Evolutionary conservation across 1,284 basidiomycete species (phyloP), one percentile per base, ranked within the genome.

Genomic region (Naganishia cerealis): DNA sequence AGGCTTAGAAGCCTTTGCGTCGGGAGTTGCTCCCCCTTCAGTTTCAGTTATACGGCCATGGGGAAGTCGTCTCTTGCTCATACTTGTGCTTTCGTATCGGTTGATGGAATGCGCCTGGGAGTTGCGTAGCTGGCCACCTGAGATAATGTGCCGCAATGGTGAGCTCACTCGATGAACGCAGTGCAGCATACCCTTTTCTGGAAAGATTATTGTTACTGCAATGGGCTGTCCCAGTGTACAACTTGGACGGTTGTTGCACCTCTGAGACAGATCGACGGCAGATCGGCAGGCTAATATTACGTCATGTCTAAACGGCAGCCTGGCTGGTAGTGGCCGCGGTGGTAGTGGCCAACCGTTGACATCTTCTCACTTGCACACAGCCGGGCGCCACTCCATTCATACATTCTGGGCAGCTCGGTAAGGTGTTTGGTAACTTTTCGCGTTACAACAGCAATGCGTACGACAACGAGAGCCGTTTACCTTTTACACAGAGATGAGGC

Each of bases 181-280:
- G 24, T 9, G 21, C 21, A 7, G 46, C 46, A 50, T 50, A 50
- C 9, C 24, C 21, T 13, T 24, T 50, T 18, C 7, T 50, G 43
- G 16, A 46, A 2, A n/a, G 16, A 46, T 6, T 46, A 16, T 15
- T 46, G 29, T 33, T 33, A 33, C 6, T 2, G 43, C 16, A 46
- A 6, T 7, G n/a, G 12, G 16, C 43, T n/a, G 29, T 33, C 29
- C 29, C 6, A 6, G 3, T 46, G 9, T n/a, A 46, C 43, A 15
- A 46, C 12, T n/a, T 46, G 16, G 43, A 5, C 16, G 43, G 16
- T 46, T n/a, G 16, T 46, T 46, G 43, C 43, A 46, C 43, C n/a
- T 46, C 46, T 50, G 46, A 50, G 46, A 50, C 46, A 50, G 46
- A 50, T 50, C 46, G 46, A 24, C 46, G 13, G 46, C 24, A n/a